Conservation (phyloP, 768 basidiomycete species). For the Rhodotorula sphaerocarpa region DNA sequence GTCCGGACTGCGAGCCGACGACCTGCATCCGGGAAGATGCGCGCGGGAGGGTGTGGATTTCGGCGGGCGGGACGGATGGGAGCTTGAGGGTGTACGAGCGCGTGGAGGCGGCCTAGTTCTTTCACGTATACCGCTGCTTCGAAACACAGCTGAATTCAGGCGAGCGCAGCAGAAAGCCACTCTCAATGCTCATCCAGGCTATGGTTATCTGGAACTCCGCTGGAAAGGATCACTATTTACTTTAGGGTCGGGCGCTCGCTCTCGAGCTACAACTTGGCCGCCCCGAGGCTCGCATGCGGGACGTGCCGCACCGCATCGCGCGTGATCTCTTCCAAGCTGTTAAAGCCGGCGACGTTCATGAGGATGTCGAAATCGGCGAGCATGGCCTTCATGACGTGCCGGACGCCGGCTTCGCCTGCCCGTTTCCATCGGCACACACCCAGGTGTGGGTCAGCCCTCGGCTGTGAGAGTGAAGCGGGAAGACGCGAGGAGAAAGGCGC, state of each 20-base stretch:
- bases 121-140: too few species aligned
- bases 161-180: too few species aligned
- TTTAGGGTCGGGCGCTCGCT: too few species aligned
- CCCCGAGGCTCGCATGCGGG: background rate
- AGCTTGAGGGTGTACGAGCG: constrained; percentile 21
- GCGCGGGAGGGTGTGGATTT: constrained; percentile 15
- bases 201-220: too few species aligned
- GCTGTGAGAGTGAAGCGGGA: constrained; percentile 58
- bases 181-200: too few species aligned
- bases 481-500: background rate
- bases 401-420: constrained; percentile 65
- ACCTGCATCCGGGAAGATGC: background rate
- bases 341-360: constrained; percentile 17
- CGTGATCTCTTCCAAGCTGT: background rate
- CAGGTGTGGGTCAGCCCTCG: background rate
- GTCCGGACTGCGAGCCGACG: constrained; percentile 15
- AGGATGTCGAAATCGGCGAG: constrained; percentile 47
- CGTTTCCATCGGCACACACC: too few species aligned
- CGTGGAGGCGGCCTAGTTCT: background rate
- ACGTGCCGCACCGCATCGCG: background rate
- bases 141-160: too few species aligned
- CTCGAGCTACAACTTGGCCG: constrained; percentile 3
- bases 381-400: constrained; percentile 61
- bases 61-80: constrained; percentile 11
- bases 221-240: too few species aligned